Percentiles rank a stretch among this genome's conserved stretches.
Conservation (phyloP, 257 asterid species). For the Fraxinus americana region DNA sequence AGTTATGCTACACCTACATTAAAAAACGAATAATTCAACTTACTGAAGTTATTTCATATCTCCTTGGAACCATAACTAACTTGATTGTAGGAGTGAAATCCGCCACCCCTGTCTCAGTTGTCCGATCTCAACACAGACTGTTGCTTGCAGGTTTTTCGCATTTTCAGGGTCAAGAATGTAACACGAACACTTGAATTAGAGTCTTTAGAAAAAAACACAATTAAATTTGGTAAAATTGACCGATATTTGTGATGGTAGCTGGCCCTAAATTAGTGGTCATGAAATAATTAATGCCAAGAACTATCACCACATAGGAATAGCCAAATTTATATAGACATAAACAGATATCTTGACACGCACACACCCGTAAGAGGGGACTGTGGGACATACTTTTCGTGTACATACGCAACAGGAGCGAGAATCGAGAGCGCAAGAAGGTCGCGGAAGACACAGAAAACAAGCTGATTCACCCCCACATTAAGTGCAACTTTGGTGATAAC, state of each 20-base stretch:
- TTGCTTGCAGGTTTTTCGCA: neutral
- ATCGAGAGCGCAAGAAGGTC: constrained; percentile 83
- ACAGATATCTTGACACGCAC: neutral
- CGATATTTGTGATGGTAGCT: neutral
- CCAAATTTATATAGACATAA: neutral
- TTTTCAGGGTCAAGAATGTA: neutral
- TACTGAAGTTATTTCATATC: too few relatives aligned
- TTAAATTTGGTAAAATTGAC: neutral
- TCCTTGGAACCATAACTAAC: neutral
- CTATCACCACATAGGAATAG: neutral
- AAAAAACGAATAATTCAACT: neutral
- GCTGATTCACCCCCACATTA: constrained; percentile 86
- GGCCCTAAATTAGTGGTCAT: neutral
- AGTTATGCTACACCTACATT: too few relatives aligned
- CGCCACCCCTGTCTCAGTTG: neutral
- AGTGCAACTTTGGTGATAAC: constrained; percentile 94
- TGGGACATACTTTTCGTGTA: constrained; percentile 73
- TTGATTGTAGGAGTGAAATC: neutral
- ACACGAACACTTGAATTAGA: neutral
- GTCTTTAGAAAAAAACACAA: neutral
- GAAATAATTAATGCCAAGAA: neutral
- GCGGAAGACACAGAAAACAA: constrained; percentile 78
- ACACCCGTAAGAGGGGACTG: neutral
- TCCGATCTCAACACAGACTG: neutral
- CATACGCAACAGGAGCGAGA: constrained; percentile 87